Percentiles rank a stretch among this genome's conserved stretches.
phyloP scores from a whole-genome alignment of 768 basidiomycete genomes.

The Boletus vinaceobasis region DNA sequence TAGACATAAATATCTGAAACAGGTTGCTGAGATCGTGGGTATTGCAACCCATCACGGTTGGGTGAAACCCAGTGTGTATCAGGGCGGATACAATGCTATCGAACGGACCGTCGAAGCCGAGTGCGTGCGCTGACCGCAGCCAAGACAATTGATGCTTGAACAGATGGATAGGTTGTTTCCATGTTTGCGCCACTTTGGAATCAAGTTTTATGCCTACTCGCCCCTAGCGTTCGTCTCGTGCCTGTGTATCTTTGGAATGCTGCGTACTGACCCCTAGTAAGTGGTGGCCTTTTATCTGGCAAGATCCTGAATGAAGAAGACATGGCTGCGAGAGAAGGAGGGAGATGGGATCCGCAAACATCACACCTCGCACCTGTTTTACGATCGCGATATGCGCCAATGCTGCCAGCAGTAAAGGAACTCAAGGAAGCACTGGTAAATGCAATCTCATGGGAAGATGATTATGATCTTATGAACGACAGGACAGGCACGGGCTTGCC shows the following conservation, averaged over 20 bases:
- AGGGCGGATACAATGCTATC: constrained; percentile 46
- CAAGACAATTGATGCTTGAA: background rate
- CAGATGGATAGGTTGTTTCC: constrained; percentile 33
- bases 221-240: constrained; percentile 9
- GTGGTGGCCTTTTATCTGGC: constrained; percentile 15
- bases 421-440: constrained; percentile 14
- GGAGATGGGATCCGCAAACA: constrained; percentile 17
- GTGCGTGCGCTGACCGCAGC: background rate
- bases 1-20: background rate
- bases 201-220: constrained; percentile 34
- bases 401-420: constrained; percentile 10
- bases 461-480: background rate
- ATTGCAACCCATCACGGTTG: constrained; percentile 43
- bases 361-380: constrained; percentile 6
- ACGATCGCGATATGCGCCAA: constrained; percentile 5
- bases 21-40: constrained; percentile 44
- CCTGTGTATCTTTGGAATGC: background rate
- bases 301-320: constrained; percentile 10
- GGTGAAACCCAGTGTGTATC: constrained; percentile 49
- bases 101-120: constrained; percentile 39
- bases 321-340: constrained; percentile 8
- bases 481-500: constrained; percentile 10
- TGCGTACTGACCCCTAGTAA: background rate
- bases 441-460: background rate
- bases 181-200: constrained; percentile 39